Evolutionary conservation across 257 asterid genomes (phyloP), one percentile per base, ranked within the genome.

Genomic region (Scutellaria baicalensis): DNA sequence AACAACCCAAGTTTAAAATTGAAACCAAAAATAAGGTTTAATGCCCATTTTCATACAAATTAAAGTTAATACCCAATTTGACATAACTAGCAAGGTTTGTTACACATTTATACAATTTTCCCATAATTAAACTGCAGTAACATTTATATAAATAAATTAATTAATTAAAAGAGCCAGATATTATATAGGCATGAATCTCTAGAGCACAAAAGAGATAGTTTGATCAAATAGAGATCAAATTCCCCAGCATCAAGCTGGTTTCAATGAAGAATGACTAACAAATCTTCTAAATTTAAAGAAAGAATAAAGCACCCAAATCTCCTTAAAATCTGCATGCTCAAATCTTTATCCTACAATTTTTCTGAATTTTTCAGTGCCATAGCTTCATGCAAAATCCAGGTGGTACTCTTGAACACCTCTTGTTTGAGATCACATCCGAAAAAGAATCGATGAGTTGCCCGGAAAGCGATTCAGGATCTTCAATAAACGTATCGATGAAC

Each of bases 401-500:
- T 8, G 80, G 83, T 13, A 83, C 81, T 1, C 47, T 76, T 11
- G 77, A 80, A 67, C 86, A 69, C 59, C 80, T 74, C 81, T 84
- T 83, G 60, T 68, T 55, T 21, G 84, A 83, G 16, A 91, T 72
- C 56, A 80, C 78, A 48, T 91, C 90, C 6, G 79, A 73, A 75
- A 91, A 91, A 0, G 93, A 73, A 45, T 91, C 88, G 1, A 87
- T 70, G 11, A 91, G 93, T 43, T 91, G 97, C 13, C 78, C 96
- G 0, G 95, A 91, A 70, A 91, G 85, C 65, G 89, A 81, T 8
- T 81, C 77, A 0, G 90, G 90, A 50, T 89, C 97, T 23, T 87
- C 89, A 6, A 82, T 45, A 36, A 91, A 84, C 9, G 96, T 84
- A 60, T 89, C 91, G 7, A 91, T 80, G 50, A 82, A 87, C n/a